Base-by-base conservation (phyloP, 2,329 filamentous ascomycete species). In the Diaporthe sp. region DNA sequence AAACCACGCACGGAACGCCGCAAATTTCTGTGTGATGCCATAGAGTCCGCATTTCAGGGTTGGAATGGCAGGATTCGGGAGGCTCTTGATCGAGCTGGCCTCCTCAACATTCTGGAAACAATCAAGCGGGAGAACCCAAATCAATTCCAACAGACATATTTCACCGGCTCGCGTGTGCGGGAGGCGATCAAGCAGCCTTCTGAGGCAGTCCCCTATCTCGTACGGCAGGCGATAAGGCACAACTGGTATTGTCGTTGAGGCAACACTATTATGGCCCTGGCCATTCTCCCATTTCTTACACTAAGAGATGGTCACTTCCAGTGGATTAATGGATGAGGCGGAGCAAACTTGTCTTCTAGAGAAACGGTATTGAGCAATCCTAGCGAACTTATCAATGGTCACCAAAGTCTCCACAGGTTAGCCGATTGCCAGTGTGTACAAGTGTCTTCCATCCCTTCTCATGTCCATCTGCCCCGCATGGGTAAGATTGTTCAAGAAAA, bases 1-100 rank as follows among this genome's bases (percentile, higher is more conserved):
- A 66, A 8, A 7, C 1, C 10, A n/a, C 0, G 1, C 0, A 1
- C 1, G 1, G 19, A 35, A 5, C 60, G 60, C 8, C 1, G 0
- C 2, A 2, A 4, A 1, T 1, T 22, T 5, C 19, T 64, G 2
- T 0, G 7, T 4, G 1, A 0, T 40, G 35, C 38, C 1, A 13
- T 61, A 0, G 0, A 0, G 8, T 5, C 25, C 0, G 13, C 15
- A 4, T 42, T 61, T 0, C 1, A 19, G 8, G 35, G 35, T 19
- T 42, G 38, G 38, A 30, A 22, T 0, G 25, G 2, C 52, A 54
- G 52, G 25, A 15, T 54, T 30, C 52, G 25, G 52, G 25, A 4
- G 17, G 25, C 52, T 4, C 13, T 54, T 19, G 13, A 17, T 17
- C 7, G 4, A 30, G 25, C 15, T 4, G 28, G 52, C 13, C 25